Base-by-base conservation (phyloP, 73 alveolate species). In the Urostyla sp. region DNA sequence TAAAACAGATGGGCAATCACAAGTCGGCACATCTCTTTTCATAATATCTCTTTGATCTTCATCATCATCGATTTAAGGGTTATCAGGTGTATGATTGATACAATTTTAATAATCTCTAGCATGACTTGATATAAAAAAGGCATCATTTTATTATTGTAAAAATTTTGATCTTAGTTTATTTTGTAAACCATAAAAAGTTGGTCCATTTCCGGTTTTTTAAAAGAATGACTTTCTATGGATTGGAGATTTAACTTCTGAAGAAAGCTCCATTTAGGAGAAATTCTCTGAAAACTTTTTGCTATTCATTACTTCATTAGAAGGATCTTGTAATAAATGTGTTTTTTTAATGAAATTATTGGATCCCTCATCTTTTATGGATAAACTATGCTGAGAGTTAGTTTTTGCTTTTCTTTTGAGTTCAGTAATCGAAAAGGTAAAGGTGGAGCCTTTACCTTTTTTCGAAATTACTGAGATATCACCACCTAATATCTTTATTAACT, bases 391-490 rank as follows among this genome's bases (percentile, higher is more conserved):
- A n/a, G 31, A 11, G 7, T 40, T 18, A 7, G 5, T 46, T 55
- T 18, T 7, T 55, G 16, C 30, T 31, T 40, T 23, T 55, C 72
- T 21, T 24, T 55, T 3, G 30, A 26, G 72, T 13, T 26, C 37
- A 15, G 66, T 18, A 30, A 51, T 51, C 21, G 56, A 7, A 15
- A 78, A 24, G 18, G 57, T 59, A 54, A 78, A 78, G 34, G 36
- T 11, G 13, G 81, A 59, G 5, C 89, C 89, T 11, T 43, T 27
- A 5, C 49, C 58, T 1, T 28, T 3, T 30, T 20, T 5, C 10
- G 81, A 59, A n/a, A 21, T 11, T 34, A 60, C 75, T 0, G 16
- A 10, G 23, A 78, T 78, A 23, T 78, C 67, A 15, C 89, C 89
- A 11, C 89, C 89, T 16, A 78, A 37, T 11, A 56, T 81, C 0